Evolutionary conservation across 441 rosid genomes (phyloP).

Genomic region (Macaranga tanarius): DNA sequence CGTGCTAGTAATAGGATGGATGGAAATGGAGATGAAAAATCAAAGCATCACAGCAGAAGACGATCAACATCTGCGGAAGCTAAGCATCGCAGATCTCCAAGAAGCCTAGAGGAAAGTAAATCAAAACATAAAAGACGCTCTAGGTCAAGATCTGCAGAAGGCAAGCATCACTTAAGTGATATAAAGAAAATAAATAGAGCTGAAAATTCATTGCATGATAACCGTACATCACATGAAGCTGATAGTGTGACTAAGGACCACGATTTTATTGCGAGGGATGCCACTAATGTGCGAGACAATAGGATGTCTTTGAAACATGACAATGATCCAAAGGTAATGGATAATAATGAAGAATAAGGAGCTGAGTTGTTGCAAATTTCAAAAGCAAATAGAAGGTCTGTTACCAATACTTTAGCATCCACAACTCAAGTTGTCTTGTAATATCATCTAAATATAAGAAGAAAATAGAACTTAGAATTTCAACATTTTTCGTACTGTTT

Average conservation of each 20-base stretch:
- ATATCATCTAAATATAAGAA: constrained; percentile 12
- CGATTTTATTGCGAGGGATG: constrained; percentile 28
- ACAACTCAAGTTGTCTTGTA: constrained; percentile 27
- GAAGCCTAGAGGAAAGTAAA: constrained; percentile 41
- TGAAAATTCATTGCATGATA: constrained; percentile 24
- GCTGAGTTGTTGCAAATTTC: constrained; percentile 8
- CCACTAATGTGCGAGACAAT: constrained; percentile 12
- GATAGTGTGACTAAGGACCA: constrained; percentile 21
- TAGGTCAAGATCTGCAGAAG: constrained; percentile 42
- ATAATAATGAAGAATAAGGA: constrained; percentile 24
- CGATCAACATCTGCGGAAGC: constrained; percentile 48
- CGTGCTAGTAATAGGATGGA: constrained; percentile 35
- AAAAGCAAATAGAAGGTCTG: constrained; percentile 21
- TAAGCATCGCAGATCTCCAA: constrained; percentile 42
- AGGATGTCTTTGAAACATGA: constrained; percentile 26
- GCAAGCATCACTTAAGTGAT: constrained; percentile 31
- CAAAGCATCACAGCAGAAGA: constrained; percentile 48
- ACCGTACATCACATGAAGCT: constrained; percentile 17
- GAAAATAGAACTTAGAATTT: background rate
- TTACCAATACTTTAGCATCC: constrained; percentile 19
- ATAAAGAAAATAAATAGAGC: constrained; percentile 26
- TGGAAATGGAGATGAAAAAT: constrained; percentile 46
- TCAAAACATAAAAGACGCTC: constrained; percentile 40
- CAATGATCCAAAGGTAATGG: constrained; percentile 25
- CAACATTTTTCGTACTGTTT: constrained; percentile 13